Base-by-base conservation (phyloP, 2,329 filamentous ascomycete species). In the Neoascochyta sp. region DNA sequence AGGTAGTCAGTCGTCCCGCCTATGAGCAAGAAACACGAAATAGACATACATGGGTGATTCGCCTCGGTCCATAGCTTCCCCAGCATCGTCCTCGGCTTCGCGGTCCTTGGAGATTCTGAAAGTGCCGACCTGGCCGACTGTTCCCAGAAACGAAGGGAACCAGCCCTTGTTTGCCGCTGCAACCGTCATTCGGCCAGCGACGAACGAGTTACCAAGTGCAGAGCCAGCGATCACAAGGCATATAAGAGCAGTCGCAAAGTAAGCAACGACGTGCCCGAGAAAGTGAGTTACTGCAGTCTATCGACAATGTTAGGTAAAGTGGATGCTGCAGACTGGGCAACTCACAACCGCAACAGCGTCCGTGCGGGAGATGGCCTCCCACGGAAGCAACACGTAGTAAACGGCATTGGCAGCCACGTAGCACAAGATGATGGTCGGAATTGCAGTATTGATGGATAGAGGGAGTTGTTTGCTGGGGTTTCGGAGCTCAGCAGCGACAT, bases 271-370 rank as follows among this genome's bases (percentile, higher is more conserved):
- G 66, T 74, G 46, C 73, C 76, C 20, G 66, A 77, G 4, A 22
- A 77, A 78, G 66, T 78, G 43, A 3, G 32, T 57, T 16, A 63
- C 45, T 16, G 58, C 59, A 7, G 53, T 62, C 53, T 54, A 18
- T 9, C 19, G 21, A 33, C 20, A 35, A 14, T 5, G 14, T 16
- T 13, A 24, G 11, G 12, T 9, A 10, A 1, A 22, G 10, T 4
- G n/a, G 7, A 4, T 6, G 9, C 8, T 17, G 8, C 8, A n/a
- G 9, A 7, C 12, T 13, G 14, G 36, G n/a, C n/a, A n/a, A 58
- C 64, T 60, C 60, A 80, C 76, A 27, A 81, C 78, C 2, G 78
- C 78, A 1, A 80, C 74, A 13, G 75, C 80, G 36, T 81, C 77
- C 0, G 76, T 80, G 0, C 68, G 73, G 0, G 76, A 74, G 0